phyloP scores from a whole-genome alignment of 2,329 filamentous ascomycete genomes.

The Diaporthe australafricana region DNA sequence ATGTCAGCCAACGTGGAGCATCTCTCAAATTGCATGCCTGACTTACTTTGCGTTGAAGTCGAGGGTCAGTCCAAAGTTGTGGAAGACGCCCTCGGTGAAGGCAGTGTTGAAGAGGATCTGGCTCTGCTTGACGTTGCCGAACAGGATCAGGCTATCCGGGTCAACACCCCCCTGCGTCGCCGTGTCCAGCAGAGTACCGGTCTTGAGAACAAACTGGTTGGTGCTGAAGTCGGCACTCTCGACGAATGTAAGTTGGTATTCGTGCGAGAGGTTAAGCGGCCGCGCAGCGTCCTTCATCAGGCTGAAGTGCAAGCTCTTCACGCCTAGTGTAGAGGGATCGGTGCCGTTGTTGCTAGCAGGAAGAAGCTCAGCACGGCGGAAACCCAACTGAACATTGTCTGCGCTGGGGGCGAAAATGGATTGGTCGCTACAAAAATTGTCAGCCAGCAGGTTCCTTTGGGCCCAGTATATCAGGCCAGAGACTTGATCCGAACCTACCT shows the following conservation, averaged over 20 bases:
- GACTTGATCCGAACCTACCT: conserved; percentile 43
- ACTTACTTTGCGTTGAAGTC: conserved; percentile 68
- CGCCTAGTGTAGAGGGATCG: conserved; percentile 62
- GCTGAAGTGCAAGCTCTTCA: conserved; percentile 73
- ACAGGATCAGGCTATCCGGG: conserved; percentile 57
- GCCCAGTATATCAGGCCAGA: neutral
- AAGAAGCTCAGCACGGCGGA: conserved; percentile 70
- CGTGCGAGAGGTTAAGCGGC: conserved; percentile 69
- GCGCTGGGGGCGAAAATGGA: conserved; percentile 68
- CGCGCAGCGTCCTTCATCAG: conserved; percentile 63
- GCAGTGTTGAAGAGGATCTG: conserved; percentile 61
- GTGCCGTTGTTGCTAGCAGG: conserved; percentile 61
- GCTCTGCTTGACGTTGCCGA: conserved; percentile 59
- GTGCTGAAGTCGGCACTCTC: conserved; percentile 59
- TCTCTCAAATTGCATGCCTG: neutral
- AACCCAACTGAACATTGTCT: conserved; percentile 65
- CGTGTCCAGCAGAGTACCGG: conserved; percentile 60
- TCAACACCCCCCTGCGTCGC: conserved; percentile 44
- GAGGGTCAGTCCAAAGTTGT: conserved; percentile 71
- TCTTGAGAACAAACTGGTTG: conserved; percentile 67
- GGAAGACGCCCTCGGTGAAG: conserved; percentile 64
- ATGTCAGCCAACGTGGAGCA: neutral
- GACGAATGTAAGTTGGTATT: conserved; percentile 68
- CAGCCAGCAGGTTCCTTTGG: neutral
- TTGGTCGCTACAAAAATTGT: conserved; percentile 51